Base-by-base conservation (phyloP, 2,329 filamentous ascomycete species). In the Zopfia rhizophila region DNA sequence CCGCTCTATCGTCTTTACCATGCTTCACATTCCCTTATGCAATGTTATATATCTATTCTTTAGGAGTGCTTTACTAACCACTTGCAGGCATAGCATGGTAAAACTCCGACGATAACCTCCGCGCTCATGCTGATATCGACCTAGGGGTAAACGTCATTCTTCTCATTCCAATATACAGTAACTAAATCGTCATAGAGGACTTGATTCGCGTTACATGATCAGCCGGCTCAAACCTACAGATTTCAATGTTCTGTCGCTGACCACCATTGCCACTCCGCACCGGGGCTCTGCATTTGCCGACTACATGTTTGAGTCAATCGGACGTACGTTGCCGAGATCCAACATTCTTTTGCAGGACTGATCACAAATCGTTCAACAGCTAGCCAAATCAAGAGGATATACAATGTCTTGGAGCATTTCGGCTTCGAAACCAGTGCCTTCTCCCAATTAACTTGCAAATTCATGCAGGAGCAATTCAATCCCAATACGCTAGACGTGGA, bases 221-320 rank as follows among this genome's bases (percentile, higher is more conserved):
- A 84, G 80, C 48, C 76, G 72, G 29, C 69, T 86, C 16, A 75
- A 77, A 37, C 82, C 82, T 7, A 72, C 74, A 3, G 82, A 86
- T 38, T 90, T 96, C 55, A 90, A 90, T 65, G 89, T 96, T 48
- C 78, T 91, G 25, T 86, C 83, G 0, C 66, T 87, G 55, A 86
- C 84, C 1, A 86, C 84, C 0, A 79, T 87, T 45, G 82, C 83
- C 3, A 82, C 81, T 11, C 84, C 84, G 1, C 84, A 87, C 69
- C 70, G 78, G 69, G 82, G 83, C 3, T 84, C 82, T 18, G 77
- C 82, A 5, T 82, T 86, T 51, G 84, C 84, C 29, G 84, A 87
- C 64, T 83, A 83, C 63, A 72, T 84, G 47, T 78, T 86, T 56
- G 74, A 82, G 4, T 75, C 75, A 28, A 82, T 86, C 43, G 82